phyloP scores from a whole-genome alignment of 176 grass and related monocot species.

The Paspalum notatum region DNA sequence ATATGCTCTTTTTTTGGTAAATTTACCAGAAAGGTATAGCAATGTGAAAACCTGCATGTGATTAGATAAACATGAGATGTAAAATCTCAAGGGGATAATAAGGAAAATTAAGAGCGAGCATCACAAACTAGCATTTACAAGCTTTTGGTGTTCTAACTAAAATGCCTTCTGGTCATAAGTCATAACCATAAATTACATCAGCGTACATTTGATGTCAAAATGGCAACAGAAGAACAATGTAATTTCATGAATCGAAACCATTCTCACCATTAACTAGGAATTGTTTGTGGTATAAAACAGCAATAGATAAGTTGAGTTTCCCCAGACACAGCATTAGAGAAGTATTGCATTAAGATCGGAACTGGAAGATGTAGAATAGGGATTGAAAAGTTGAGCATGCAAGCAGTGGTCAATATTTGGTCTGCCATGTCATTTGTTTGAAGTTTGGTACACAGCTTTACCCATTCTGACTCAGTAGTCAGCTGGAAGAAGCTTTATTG shows the following conservation, averaged over 20 bases:
- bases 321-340: not conserved
- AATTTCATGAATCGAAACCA: slow-evolving; percentile 6
- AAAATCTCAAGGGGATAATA: slow-evolving; percentile 14
- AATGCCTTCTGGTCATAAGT: not conserved
- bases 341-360: not conserved
- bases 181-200: not conserved
- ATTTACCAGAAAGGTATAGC: slow-evolving; percentile 72
- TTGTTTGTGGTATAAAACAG: not conserved
- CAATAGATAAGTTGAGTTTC: not conserved
- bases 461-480: not conserved
- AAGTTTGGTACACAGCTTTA: not conserved
- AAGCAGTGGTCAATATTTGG: not conserved
- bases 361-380: not conserved
- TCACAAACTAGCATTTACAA: slow-evolving; percentile 5
- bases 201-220: not conserved
- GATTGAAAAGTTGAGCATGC: slow-evolving; percentile 13
- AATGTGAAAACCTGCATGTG: slow-evolving; percentile 83
- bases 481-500: not conserved
- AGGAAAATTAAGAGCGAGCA: slow-evolving; percentile 5
- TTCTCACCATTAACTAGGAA: not conserved
- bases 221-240: not conserved
- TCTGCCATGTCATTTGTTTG: not conserved
- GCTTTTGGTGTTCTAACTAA: slow-evolving; percentile 18
- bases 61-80: slow-evolving; percentile 38
- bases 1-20: slow-evolving; percentile 64